A percentile compares a stretch with the other conserved stretches of the same genome.
Evolutionary conservation across 2,329 filamentous ascomycete genomes (phyloP).

Genomic region (Nemania sp.): DNA sequence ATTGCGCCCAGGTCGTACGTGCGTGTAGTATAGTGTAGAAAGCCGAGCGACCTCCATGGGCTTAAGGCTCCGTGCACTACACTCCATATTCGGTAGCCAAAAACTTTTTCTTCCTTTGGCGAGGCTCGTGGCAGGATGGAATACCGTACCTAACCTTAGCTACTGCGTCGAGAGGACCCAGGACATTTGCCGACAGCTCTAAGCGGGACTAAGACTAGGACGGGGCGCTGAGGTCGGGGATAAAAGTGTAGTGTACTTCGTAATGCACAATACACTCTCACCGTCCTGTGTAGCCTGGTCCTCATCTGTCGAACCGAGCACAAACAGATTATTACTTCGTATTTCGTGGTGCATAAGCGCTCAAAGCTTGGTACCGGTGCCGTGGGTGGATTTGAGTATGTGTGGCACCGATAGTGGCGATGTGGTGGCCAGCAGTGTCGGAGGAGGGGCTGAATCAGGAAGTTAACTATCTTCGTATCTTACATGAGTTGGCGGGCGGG

Average conservation of each 20-base stretch:
- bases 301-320: conserved; percentile 1
- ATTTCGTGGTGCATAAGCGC: conserved; percentile 20
- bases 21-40: no score
- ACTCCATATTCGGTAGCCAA: no score
- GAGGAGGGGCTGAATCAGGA: conserved; percentile 17
- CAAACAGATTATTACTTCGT: no score
- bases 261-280: neutral
- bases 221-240: neutral
- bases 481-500: conserved; percentile 24
- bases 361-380: conserved; percentile 21
- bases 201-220: conserved; percentile 12
- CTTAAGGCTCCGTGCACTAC: no score
- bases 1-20: no score
- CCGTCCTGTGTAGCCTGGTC: conserved; percentile 12
- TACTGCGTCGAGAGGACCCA: conserved; percentile 13
- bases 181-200: conserved; percentile 25
- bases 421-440: conserved; percentile 19
- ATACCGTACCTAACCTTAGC: neutral
- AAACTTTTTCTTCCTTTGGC: neutral
- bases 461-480: conserved; percentile 17
- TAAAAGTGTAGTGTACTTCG: conserved; percentile 8
- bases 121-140: conserved; percentile 12
- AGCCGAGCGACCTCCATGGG: no score
- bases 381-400: conserved; percentile 23
- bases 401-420: conserved; percentile 16